These are phyloP conservation scores for Diaporthe ilicicola DNA, from an alignment of 2,329 filamentous ascomycete genomes.

Conservation along the genomic window DNA sequence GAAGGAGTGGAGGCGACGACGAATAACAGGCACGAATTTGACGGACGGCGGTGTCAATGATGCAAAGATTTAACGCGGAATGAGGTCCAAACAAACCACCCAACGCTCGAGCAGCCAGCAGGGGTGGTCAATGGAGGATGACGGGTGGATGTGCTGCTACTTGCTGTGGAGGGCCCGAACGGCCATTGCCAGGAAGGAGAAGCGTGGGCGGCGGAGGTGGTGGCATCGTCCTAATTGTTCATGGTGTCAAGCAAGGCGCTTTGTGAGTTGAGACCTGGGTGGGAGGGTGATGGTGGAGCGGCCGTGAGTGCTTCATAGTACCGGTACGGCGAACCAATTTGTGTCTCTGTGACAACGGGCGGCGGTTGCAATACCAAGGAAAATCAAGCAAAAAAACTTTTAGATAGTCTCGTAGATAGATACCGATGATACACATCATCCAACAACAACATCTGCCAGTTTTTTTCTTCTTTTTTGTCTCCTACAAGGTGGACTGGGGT, in stretches of 20 bases:
- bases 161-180: neutral
- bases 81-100: neutral
- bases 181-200: neutral
- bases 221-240: neutral
- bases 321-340: conserved; percentile 13
- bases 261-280: neutral
- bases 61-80: neutral
- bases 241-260: conserved; percentile 12
- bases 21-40: conserved; percentile 12
- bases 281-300: neutral
- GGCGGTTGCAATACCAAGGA: neutral
- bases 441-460: conserved; percentile 14
- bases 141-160: neutral
- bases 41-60: conserved; percentile 10
- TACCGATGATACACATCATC: conserved; percentile 35
- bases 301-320: conserved; percentile 12
- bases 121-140: neutral
- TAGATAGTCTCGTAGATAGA: conserved; percentile 35
- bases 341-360: neutral
- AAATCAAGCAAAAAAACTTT: conserved; percentile 13
- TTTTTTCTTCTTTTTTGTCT: neutral
- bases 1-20: neutral
- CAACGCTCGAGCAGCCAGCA: neutral
- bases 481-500: neutral
- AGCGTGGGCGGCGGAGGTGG: neutral